Evolutionary conservation across 208 protist species (phyloP).

Genomic region (Jaenimonas drosophilae): DNA sequence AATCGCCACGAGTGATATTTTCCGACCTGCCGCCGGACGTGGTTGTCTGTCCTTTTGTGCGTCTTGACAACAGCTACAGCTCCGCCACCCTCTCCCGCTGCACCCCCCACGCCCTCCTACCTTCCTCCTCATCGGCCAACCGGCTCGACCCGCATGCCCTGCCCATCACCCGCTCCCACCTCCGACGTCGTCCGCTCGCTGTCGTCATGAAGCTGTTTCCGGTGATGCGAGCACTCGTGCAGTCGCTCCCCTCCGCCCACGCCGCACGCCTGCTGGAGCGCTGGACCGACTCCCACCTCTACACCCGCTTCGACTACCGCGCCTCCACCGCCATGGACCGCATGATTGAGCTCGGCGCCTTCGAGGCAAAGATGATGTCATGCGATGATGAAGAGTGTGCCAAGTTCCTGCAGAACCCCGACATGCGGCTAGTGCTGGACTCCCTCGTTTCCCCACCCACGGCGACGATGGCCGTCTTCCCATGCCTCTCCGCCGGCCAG

Average conservation of each 20-base stretch:
- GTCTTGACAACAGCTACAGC: slow-evolving; percentile 71
- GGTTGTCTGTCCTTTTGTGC: slow-evolving; percentile 74
- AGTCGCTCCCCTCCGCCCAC: slow-evolving; percentile 26
- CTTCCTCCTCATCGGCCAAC: not conserved
- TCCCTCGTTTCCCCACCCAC: too few species aligned
- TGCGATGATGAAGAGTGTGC: slow-evolving; percentile 15
- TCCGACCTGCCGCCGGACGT: slow-evolving; percentile 46
- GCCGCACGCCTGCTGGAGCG: slow-evolving; percentile 30
- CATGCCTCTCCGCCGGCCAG: not conserved
- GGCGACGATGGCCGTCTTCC: too few species aligned
- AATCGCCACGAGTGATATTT: slow-evolving; percentile 69
- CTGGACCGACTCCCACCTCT: slow-evolving; percentile 45
- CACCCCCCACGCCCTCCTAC: slow-evolving; percentile 7
- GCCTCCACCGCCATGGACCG: slow-evolving; percentile 37
- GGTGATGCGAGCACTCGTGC: slow-evolving; percentile 31
- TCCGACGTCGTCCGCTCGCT: slow-evolving; percentile 55
- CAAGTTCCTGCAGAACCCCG: slow-evolving; percentile 17
- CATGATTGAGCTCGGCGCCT: slow-evolving; percentile 48
- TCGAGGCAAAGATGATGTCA: slow-evolving; percentile 21
- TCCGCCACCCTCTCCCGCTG: slow-evolving; percentile 61
- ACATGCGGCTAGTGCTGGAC: too few species aligned
- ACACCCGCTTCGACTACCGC: slow-evolving; percentile 51
- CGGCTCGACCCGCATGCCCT: too few species aligned
- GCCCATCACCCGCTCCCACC: slow-evolving; percentile 49
- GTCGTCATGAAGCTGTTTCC: slow-evolving; percentile 49